phyloP scores from a whole-genome alignment of 805 yeast genomes.

The Candida silvicultrix region DNA sequence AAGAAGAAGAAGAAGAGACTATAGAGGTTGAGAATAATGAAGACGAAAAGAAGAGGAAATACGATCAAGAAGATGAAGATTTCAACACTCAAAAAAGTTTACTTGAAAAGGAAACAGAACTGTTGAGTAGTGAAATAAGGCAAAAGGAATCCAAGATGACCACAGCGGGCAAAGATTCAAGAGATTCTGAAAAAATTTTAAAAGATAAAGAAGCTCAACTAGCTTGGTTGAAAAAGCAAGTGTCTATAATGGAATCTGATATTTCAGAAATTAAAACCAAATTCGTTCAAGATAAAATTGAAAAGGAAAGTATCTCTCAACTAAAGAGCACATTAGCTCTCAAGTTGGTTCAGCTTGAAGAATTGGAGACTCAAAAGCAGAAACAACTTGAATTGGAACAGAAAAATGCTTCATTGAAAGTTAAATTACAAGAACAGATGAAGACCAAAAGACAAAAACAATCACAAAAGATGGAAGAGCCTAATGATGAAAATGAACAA shows the following conservation, averaged over 20 bases:
- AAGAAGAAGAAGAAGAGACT: not conserved
- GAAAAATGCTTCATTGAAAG: not conserved
- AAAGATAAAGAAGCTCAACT: not conserved
- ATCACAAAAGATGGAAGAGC: not conserved
- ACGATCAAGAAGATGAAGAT: not conserved
- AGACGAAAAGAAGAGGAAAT: not conserved
- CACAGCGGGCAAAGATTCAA: not conserved
- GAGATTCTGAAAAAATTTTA: not conserved
- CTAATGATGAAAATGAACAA: not conserved
- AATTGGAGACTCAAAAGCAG: conserved; percentile 4
- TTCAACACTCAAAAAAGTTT: too few species aligned
- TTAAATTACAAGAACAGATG: not conserved
- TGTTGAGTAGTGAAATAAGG: not conserved
- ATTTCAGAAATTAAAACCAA: not conserved
- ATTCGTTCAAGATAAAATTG: too few species aligned
- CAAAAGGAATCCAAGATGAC: not conserved
- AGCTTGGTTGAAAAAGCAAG: not conserved
- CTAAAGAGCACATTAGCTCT: not conserved
- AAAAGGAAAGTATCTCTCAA: not conserved
- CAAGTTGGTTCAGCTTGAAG: not conserved
- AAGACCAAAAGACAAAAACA: not conserved
- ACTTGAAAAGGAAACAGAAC: not conserved
- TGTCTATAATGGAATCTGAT: not conserved
- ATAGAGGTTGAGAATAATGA: not conserved
- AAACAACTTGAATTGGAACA: not conserved